Evolutionary conservation across 1,284 basidiomycete genomes (phyloP), one percentile per base, ranked within the genome.

Genomic region (Cronartium quercuum): DNA sequence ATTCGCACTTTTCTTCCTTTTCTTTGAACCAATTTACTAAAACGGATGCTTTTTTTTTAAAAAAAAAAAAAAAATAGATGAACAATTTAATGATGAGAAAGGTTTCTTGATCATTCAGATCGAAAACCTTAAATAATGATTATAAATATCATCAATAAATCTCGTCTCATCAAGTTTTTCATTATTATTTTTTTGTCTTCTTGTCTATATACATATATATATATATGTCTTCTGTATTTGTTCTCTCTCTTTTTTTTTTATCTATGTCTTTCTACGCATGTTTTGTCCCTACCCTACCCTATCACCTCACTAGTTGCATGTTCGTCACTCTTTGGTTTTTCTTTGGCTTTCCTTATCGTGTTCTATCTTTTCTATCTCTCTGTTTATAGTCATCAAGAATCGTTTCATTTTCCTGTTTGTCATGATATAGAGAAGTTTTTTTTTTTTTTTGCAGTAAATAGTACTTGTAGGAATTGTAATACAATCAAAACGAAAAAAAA

Each of bases 31-130:
- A 21, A 6, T 51, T 51, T 51, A 6, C 47, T 13, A 18, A 7
- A 12, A 18, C 0, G 6, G 6, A 6, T 51, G 6, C 0, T 13
- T 51, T 51, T 51, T 51, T 21, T 51, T 6, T 10, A 18, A 12
- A 12, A 12, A 12, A 47, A 12, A 12, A 12, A 47, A 12, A 12
- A 12, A 47, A 47, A 34, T 78, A 91, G 92, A 96, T 81, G 93
- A 96, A 80, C 94, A 96, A 84, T 96, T 95, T 83, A 94, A 88
- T 78, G 94, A 97, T 83, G 94, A 97, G 87, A 97, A 97, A 81
- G 91, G 94, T 79, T 97, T 96, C 85, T 86, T 96, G 78, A 92
- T 96, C 78, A 88, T 88, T 42, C 94, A 97, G 83, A 95, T 84
- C 82, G 77, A 81, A 81, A 77, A 76, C 38, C 65, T 77, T 37